Conservation (phyloP, 2,329 filamentous ascomycete species). For the Conoideocrella luteorostrata region DNA sequence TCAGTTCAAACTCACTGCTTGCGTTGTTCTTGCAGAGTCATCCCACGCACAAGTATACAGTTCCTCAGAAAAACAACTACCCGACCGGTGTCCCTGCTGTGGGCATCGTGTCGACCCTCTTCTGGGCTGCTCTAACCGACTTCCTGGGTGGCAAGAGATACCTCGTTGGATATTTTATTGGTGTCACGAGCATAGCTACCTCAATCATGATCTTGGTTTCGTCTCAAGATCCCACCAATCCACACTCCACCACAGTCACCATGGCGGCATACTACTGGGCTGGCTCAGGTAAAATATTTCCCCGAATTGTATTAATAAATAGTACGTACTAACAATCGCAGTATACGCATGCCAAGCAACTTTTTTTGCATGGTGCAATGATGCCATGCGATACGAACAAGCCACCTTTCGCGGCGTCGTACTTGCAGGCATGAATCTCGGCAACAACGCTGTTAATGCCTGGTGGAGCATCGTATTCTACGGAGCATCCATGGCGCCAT, state of each 20-base stretch:
- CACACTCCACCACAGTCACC: slow-evolving; percentile 41
- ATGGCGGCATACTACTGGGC: slow-evolving; percentile 67
- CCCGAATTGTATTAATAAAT: neutral
- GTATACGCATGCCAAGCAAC: slow-evolving; percentile 69
- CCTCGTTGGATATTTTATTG: slow-evolving; percentile 62
- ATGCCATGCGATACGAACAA: slow-evolving; percentile 59
- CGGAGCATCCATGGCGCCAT: slow-evolving; percentile 58
- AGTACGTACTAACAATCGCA: no score
- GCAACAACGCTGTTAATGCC: slow-evolving; percentile 61
- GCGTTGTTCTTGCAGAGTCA: slow-evolving; percentile 44
- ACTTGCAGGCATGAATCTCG: slow-evolving; percentile 65
- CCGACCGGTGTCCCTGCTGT: slow-evolving; percentile 50
- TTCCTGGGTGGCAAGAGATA: slow-evolving; percentile 57
- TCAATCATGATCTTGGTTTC: slow-evolving; percentile 55
- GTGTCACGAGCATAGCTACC: slow-evolving; percentile 55
- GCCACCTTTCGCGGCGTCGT: slow-evolving; percentile 59
- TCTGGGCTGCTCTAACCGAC: slow-evolving; percentile 65
- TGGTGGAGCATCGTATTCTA: slow-evolving; percentile 73
- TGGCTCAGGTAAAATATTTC: slow-evolving; percentile 32
- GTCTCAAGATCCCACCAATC: slow-evolving; percentile 31
- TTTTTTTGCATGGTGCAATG: slow-evolving; percentile 72
- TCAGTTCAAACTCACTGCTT: slow-evolving; percentile 56
- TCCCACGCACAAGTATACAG: slow-evolving; percentile 34
- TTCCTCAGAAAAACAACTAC: slow-evolving; percentile 49
- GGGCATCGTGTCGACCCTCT: slow-evolving; percentile 55